These are phyloP conservation scores for Geotrichum restrictum DNA, from an alignment of 1,139 yeast species.

Conservation along the genomic window DNA sequence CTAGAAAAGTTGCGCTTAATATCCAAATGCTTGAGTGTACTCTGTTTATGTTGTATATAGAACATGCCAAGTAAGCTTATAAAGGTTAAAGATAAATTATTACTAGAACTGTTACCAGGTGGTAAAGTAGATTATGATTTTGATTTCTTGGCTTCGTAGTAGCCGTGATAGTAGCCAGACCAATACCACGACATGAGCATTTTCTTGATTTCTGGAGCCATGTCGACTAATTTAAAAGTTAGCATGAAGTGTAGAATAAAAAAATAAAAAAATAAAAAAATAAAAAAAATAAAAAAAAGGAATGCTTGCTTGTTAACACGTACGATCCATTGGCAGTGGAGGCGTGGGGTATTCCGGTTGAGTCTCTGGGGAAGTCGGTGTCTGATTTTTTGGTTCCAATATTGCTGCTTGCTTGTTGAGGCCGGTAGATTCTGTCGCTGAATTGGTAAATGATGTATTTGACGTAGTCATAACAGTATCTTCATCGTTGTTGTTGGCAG, in stretches of 20 bases:
- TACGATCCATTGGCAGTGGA: constrained; percentile 18
- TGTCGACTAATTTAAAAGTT: constrained; percentile 16
- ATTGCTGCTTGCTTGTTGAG: no score
- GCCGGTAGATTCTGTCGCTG: not conserved
- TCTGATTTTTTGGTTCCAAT: no score
- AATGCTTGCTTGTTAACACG: not conserved
- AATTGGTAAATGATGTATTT: not conserved
- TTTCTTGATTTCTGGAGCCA: constrained; percentile 29
- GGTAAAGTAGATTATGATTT: not conserved
- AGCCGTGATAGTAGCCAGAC: constrained; percentile 37
- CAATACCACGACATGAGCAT: constrained; percentile 36
- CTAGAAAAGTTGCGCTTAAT: constrained; percentile 37
- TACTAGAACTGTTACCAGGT: not conserved
- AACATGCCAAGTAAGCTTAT: not conserved
- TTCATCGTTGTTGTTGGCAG: no score
- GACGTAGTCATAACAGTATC: not conserved
- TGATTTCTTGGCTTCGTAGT: constrained; percentile 29
- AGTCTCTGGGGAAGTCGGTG: not conserved
- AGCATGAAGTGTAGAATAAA: not conserved
- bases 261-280: not conserved
- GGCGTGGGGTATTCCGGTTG: not conserved
- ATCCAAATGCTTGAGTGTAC: not conserved
- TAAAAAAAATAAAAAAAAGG: not conserved
- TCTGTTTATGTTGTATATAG: not conserved
- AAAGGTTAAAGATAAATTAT: not conserved